Base-by-base conservation (phyloP, 2,329 filamentous ascomycete genomes). In the Nigrograna mackinnonii region DNA sequence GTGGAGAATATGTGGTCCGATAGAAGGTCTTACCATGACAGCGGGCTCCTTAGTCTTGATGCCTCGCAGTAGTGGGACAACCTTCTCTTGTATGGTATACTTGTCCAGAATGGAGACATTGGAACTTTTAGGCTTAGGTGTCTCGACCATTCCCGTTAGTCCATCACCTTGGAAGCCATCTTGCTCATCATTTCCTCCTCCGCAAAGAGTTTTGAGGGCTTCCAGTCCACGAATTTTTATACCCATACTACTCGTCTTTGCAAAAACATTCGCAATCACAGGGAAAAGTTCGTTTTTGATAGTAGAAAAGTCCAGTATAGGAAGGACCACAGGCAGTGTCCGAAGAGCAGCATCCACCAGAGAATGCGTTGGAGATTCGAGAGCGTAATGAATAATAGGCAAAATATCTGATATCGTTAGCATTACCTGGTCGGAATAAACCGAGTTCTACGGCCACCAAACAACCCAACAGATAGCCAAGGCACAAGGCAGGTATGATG, bases 21-120 rank as follows among this genome's bases (percentile, higher is more conserved):
- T 13, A 17, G 31, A 33, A 14, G 19, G 24, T 49, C 68, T 50
- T 66, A 75, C 73, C 89, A 97, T 97, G 7, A 99, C 94, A 6
- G 91, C 91, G 0, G 94, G 94, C 66, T 99, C 94, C 64, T 96
- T 97, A 0, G 94, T 99, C 70, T 96, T 97, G 73, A 99, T 97
- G 2, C 79, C 91, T 60, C 89, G 91, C 47, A 99, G 78, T 4
- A 97, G 73, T 0, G 94, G 94, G 0, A 97, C 82, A 22, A 99
- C 88, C 73, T 96, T 97, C 65, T 99, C 94, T 66, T 99, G 94
- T 73, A 99, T 92, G 0, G 94, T 97, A 62, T 94, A 97, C 67
- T 97, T 97, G 73, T 99, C 94, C 20, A 99, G 75, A 3, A 92
- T 91, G 2, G 84, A 90, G 1, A 86, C 86, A 1, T 82, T 87